A percentile compares a stretch with the other conserved stretches of the same genome.
Conservation (phyloP, 805 yeast genomes). For the Lachancea waltii region DNA sequence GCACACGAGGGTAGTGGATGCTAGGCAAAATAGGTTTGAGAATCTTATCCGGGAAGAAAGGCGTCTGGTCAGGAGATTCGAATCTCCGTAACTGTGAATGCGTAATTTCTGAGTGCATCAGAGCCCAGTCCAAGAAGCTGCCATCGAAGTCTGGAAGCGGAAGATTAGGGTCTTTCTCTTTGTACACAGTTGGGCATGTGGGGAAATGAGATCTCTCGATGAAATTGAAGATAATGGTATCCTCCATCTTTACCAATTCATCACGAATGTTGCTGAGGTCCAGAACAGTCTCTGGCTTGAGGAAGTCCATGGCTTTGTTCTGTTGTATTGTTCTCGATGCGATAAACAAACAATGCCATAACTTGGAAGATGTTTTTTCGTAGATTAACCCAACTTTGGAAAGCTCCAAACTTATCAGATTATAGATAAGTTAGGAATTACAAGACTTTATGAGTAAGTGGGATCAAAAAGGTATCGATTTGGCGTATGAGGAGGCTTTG, state of each 20-base stretch:
- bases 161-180: slow-evolving; percentile 39
- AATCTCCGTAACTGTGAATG: slow-evolving; percentile 82
- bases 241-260: slow-evolving; percentile 89
- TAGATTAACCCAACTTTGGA: neutral
- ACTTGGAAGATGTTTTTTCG: neutral
- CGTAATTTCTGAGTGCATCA: slow-evolving; percentile 63
- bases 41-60: slow-evolving; percentile 71
- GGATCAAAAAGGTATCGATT: slow-evolving; percentile 58
- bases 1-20: slow-evolving; percentile 66
- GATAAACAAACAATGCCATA: no score
- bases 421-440: neutral
- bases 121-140: slow-evolving; percentile 81
- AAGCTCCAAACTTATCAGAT: neutral
- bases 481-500: slow-evolving; percentile 68
- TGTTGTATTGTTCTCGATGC: no score
- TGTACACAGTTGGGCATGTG: slow-evolving; percentile 69
- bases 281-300: slow-evolving; percentile 74
- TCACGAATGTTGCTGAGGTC: slow-evolving; percentile 76
- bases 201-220: slow-evolving; percentile 90
- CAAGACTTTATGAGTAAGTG: slow-evolving; percentile 36
- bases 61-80: slow-evolving; percentile 90
- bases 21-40: slow-evolving; percentile 71
- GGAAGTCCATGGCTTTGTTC: slow-evolving; percentile 77
- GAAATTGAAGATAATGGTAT: slow-evolving; percentile 84
- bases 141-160: slow-evolving; percentile 66